Conservation (phyloP, 176 grass and related monocot genomes). For the Cymbopogon citratus region DNA sequence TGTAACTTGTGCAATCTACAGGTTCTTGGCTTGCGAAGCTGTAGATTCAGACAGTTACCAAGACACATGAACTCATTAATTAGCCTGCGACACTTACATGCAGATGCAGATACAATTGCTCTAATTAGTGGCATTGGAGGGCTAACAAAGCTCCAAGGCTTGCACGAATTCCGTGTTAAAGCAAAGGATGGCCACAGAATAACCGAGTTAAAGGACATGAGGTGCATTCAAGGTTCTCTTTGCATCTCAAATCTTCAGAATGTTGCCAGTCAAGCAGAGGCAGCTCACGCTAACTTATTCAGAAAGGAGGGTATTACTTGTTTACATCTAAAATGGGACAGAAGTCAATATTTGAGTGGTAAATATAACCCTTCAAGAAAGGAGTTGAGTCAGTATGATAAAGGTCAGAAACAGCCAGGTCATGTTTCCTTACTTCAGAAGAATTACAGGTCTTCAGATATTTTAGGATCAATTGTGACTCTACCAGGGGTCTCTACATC, state of each 20-base stretch:
- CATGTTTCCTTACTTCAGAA: neutral
- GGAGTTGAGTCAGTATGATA: neutral
- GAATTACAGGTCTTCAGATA: neutral
- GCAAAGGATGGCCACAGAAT: constrained; percentile 25
- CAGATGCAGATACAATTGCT: neutral
- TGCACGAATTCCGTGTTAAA: constrained; percentile 18
- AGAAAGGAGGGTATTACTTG: constrained; percentile 20
- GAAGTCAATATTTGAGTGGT: neutral
- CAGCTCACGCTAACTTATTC: neutral
- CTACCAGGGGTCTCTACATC: neutral
- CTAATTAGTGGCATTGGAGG: constrained; percentile 29
- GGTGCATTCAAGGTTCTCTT: neutral
- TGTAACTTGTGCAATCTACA: constrained; percentile 29
- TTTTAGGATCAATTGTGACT: neutral
- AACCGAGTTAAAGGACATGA: constrained; percentile 35
- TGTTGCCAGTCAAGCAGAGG: constrained; percentile 12
- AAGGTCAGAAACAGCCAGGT: neutral
- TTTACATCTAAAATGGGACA: constrained; percentile 19
- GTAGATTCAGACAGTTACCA: constrained; percentile 9
- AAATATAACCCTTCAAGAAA: neutral
- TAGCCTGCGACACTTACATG: constrained; percentile 34
- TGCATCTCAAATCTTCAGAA: constrained; percentile 17
- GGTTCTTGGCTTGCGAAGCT: constrained; percentile 27
- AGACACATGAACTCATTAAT: constrained; percentile 17
- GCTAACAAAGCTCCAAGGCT: constrained; percentile 33